These are phyloP conservation scores for Trypethelium eluteriae DNA, from an alignment of 495 filamentous ascomycete species.

Conservation along the genomic window DNA sequence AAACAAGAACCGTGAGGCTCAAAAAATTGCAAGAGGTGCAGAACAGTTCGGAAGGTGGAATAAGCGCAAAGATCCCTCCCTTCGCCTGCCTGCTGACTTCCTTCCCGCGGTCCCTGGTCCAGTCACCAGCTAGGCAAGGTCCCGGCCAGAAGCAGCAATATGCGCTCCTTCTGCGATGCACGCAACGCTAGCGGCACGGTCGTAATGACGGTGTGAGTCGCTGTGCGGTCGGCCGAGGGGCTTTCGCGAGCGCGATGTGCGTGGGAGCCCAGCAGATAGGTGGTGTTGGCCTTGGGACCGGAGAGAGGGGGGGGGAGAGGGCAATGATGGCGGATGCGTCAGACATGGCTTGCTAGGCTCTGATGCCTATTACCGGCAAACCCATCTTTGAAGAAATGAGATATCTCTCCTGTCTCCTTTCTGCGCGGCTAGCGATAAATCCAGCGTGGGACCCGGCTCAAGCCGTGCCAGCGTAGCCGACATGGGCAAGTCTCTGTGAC, in stretches of 20 bases:
- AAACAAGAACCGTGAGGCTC: constrained; percentile 3
- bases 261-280: not conserved
- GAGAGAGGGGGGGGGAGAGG: no score
- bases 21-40: not conserved
- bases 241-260: not conserved
- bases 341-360: not conserved
- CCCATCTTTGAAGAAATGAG: not conserved
- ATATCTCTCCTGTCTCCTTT: not conserved
- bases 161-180: not conserved
- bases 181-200: not conserved
- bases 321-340: not conserved
- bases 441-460: not conserved
- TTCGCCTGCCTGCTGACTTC: constrained; percentile 1
- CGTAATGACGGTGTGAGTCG: not conserved
- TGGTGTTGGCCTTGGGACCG: not conserved
- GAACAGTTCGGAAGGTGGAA: not conserved
- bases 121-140: not conserved
- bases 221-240: not conserved
- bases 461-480: not conserved
- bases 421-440: not conserved
- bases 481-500: not conserved
- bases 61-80: not conserved
- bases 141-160: not conserved
- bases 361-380: not conserved
- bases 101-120: not conserved